Evolutionary conservation across 2,329 filamentous ascomycete genomes (phyloP), one percentile per base, ranked within the genome.

Genomic region (Alternaria sp.): DNA sequence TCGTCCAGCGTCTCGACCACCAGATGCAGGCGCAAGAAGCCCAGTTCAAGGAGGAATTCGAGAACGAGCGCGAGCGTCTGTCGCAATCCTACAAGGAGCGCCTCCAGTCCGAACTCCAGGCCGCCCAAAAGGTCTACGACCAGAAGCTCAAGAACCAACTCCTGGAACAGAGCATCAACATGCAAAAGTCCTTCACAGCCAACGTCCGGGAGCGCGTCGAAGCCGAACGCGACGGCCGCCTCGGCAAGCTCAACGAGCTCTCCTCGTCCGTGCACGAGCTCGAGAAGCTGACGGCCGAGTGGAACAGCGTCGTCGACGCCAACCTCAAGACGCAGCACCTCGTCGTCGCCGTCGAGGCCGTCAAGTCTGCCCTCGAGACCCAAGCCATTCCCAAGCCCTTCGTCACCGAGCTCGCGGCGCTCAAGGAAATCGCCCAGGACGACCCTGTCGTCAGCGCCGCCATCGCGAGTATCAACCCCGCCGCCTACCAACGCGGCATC

Each of bases 281-380:
- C 12, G 94, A 97, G 83, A 90, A 90, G 80, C 88, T 99, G 58
- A 96, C 94, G 1, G 88, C 88, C 1, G 91, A 93, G 69, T 98
- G 93, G 93, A 96, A 95, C 81, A 88, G 90, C 44, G 93, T 98
- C 40, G 89, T 99, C 21, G 93, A 98, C 78, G 86, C 88, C 64
- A 98, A 96, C 82, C 88, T 98, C 67, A 91, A 92, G 81, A 97
- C 96, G 1, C 96, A 99, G 81, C 94, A 98, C 82, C 89, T 99
- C 26, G 93, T 97, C 77, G 93, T 99, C 36, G 96, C 96, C 19
- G 91, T 98, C 28, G 96, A 99, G 78, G 93, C 95, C 43, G 93
- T 98, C 55, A 91, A 93, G 69, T 89, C 92, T 61, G 93, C 91
- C 54, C 87, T 98, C 21, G 90, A 93, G 76, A 90, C 91, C 68